Evolutionary conservation across 306 rosid species (phyloP), one percentile per base, ranked within the genome.

Genomic region (Urtica urens): DNA sequence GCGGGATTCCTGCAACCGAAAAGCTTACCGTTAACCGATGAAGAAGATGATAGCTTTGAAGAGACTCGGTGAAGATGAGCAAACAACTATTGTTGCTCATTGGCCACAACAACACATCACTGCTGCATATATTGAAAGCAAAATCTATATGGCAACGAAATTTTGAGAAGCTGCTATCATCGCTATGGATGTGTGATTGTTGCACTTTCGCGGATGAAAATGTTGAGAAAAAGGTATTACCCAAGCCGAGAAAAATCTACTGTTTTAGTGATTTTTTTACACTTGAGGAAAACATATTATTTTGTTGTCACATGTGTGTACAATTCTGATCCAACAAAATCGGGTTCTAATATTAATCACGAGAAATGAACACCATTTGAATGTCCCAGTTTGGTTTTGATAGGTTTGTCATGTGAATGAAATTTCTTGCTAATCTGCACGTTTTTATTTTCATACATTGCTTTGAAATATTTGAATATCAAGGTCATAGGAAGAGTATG

Each of bases 41-140:
- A 76, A 51, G 81, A 78, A 22, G 75, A 56, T 11, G 73, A 76
- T 52, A 31, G 59, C 23, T 54, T 57, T 19, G 81, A 80, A 41
- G 86, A 76, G 61, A 59, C 53, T 37, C 70, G 65, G 53, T 70
- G 76, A 78, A 3, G 23, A 34, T 39, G 12, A 57, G 27, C 31
- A 35, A 47, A 12, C 9, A 3, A 12, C n/a, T 52, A 22, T 23
- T 31, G 7, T 35, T 27, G 38, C 49, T 8, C 23, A 17, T 22
- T 18, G 57, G 28, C 29, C 14, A 34, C 33, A 16, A 31, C n/a
- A n/a, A n/a, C n/a, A n/a, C n/a, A n/a, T n/a, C n/a, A 7, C 35
- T 18, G 23, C 7, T 11, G 16, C 2, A 10, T 23, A 18, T 9
- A 51, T 14, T 3, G 19, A 16, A 46, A 47, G 34, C 29, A 22